phyloP scores from a whole-genome alignment of 768 basidiomycete species.

The Clavaria fumosa region DNA sequence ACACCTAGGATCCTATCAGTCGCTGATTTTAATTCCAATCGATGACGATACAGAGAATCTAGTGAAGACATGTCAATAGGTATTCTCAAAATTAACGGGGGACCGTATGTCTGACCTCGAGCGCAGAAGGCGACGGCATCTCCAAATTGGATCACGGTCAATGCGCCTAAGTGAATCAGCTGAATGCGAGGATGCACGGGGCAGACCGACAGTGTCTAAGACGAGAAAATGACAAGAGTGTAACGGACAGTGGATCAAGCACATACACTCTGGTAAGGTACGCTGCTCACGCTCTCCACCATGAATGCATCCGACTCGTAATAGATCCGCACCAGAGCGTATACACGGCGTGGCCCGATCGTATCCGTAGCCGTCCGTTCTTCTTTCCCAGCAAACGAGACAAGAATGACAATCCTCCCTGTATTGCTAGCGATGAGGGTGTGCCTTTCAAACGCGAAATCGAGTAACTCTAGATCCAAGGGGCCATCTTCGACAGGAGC shows the following conservation, averaged over 20 bases:
- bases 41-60: conserved; percentile 61
- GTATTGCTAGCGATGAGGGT: conserved; percentile 22
- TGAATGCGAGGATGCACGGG: conserved; percentile 60
- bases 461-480: conserved; percentile 60
- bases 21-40: conserved; percentile 53
- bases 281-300: conserved; percentile 34
- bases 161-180: conserved; percentile 39
- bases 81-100: background rate
- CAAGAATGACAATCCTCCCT: conserved; percentile 41
- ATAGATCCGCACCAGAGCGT: conserved; percentile 43
- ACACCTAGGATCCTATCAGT: conserved; percentile 58
- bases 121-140: conserved; percentile 63
- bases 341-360: conserved; percentile 41
- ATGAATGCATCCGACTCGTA: conserved; percentile 25
- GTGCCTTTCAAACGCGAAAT: conserved; percentile 47
- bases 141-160: conserved; percentile 55
- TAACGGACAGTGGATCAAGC: too few species aligned
- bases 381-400: conserved; percentile 51
- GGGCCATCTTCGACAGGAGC: conserved; percentile 27
- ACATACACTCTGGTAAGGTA: conserved; percentile 68
- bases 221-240: too few species aligned
- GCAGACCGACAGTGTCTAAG: background rate
- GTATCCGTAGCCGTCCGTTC: conserved; percentile 25
- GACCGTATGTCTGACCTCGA: conserved; percentile 27
- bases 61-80: conserved; percentile 1